Evolutionary conservation across 2,329 filamentous ascomycete species (phyloP), one percentile per base, ranked within the genome.

Genomic region (Amauroascus niger): DNA sequence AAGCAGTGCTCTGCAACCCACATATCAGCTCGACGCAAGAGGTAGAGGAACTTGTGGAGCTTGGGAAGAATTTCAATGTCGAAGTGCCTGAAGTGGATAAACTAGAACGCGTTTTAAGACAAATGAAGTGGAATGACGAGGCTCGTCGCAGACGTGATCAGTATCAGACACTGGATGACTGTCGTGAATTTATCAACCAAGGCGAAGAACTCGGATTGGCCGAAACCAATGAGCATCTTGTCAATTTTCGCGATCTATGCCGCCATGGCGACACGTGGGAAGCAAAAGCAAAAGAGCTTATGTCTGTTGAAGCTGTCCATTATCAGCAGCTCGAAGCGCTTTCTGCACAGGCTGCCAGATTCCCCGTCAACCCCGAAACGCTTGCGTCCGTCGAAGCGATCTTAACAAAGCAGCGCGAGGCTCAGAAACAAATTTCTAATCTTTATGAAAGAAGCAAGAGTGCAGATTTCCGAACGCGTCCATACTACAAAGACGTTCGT

Each of bases 281-380:
- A 72, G 78, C 81, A 46, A 97, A 96, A 69, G 91, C 89, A 1
- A 86, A 87, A 63, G 91, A 98, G 67, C 76, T 98, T 51, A 94
- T 97, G 71, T 80, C 83, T n/a, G 89, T 89, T 7, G 91, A 97
- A 64, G 78, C 85, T 40, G 85, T 97, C 9, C 89, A 97, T 69
- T 97, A 95, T 64, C 87, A 90, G 51, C 93, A 98, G 66, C 79
- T 98, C 0, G 93, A 97, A 68, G 88, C 91, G 0, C 75, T 98
- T 5, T 94, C 89, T 1, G 81, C 82, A 48, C 91, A 97, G 71
- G 90, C 90, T 0, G 76, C 82, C 32, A 78, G 79, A 4, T 76
- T 96, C 16, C 91, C 93, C 0, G 90, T 97, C 18, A 86, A 87
- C 1, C 75, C 82, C 3, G 86, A 90, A 32, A 97, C 89, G 0